These are phyloP conservation scores for Bodo saltans DNA, from an alignment of 78 protist genomes.

Conservation along the genomic window DNA sequence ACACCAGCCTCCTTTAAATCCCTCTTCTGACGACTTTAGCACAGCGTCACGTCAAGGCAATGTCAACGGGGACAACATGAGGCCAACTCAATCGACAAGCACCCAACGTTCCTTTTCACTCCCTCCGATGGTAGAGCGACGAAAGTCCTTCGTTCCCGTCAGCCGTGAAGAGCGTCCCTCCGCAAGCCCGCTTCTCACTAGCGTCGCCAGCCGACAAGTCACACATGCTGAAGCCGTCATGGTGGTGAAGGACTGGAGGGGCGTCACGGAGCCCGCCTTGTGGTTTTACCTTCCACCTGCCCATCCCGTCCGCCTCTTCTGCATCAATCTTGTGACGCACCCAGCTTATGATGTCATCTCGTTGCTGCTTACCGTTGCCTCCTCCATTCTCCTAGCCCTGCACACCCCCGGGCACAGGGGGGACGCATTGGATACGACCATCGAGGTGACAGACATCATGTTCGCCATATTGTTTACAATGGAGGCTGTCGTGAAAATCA, in stretches of 20 bases:
- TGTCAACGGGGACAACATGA: too few relatives aligned
- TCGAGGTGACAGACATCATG: not conserved
- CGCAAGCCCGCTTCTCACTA: too few relatives aligned
- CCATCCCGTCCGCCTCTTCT: not conserved
- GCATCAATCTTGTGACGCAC: not conserved
- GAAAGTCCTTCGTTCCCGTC: too few relatives aligned
- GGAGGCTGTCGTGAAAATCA: not conserved
- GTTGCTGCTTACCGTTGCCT: not conserved
- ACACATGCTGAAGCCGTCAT: too few relatives aligned
- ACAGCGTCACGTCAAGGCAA: too few relatives aligned
- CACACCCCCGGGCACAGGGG: conserved; percentile 13
- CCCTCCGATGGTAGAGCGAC: too few relatives aligned
- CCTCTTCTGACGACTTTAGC: too few relatives aligned
- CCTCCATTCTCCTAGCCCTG: not conserved
- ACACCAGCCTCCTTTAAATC: too few relatives aligned
- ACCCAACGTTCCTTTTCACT: too few relatives aligned
- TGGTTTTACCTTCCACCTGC: not conserved
- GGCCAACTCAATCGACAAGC: too few relatives aligned
- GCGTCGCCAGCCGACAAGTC: too few relatives aligned
- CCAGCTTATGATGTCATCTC: not conserved
- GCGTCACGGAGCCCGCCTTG: not conserved
- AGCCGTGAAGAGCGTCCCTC: too few relatives aligned
- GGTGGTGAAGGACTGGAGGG: not conserved
- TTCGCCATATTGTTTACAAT: not conserved
- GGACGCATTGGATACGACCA: not conserved